phyloP scores from a whole-genome alignment of 495 filamentous ascomycete species.

The Penicillium paxilli region DNA sequence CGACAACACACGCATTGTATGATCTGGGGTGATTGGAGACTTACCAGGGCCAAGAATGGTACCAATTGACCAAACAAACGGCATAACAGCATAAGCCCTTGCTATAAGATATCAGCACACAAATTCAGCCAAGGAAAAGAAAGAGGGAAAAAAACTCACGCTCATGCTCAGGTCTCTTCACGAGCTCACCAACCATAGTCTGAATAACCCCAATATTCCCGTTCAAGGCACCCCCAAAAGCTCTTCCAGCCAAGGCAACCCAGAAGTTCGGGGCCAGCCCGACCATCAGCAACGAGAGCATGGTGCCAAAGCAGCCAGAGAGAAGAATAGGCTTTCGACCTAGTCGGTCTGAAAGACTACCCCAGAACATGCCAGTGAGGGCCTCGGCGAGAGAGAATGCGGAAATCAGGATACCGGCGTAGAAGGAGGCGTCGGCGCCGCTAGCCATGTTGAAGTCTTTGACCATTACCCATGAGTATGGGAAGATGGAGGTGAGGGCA shows the following conservation, averaged over 20 bases:
- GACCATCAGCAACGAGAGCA: slow-evolving; percentile 76
- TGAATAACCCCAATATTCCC: slow-evolving; percentile 89
- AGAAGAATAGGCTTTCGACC: slow-evolving; percentile 84
- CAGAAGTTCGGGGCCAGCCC: slow-evolving; percentile 81
- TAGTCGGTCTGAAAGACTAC: slow-evolving; percentile 73
- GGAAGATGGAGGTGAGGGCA: slow-evolving; percentile 82
- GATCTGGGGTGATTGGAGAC: background rate
- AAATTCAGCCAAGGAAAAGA: background rate
- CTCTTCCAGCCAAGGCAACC: slow-evolving; percentile 70
- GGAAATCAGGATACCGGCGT: slow-evolving; percentile 81
- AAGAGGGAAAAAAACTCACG: slow-evolving; percentile 51
- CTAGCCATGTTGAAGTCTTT: slow-evolving; percentile 69
- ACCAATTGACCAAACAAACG: slow-evolving; percentile 84
- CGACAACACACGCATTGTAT: background rate
- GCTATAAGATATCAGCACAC: slow-evolving; percentile 44
- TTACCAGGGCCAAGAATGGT: slow-evolving; percentile 75
- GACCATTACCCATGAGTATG: slow-evolving; percentile 84
- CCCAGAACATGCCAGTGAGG: slow-evolving; percentile 83
- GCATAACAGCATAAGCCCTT: slow-evolving; percentile 79
- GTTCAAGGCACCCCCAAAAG: slow-evolving; percentile 79
- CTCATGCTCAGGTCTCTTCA: slow-evolving; percentile 77
- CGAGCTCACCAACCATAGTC: slow-evolving; percentile 87
- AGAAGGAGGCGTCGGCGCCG: slow-evolving; percentile 73
- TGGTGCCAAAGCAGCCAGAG: slow-evolving; percentile 75
- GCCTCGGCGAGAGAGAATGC: slow-evolving; percentile 81